phyloP scores from a whole-genome alignment of 2,329 filamentous ascomycete genomes.

The Lasiodiplodia sp. region DNA sequence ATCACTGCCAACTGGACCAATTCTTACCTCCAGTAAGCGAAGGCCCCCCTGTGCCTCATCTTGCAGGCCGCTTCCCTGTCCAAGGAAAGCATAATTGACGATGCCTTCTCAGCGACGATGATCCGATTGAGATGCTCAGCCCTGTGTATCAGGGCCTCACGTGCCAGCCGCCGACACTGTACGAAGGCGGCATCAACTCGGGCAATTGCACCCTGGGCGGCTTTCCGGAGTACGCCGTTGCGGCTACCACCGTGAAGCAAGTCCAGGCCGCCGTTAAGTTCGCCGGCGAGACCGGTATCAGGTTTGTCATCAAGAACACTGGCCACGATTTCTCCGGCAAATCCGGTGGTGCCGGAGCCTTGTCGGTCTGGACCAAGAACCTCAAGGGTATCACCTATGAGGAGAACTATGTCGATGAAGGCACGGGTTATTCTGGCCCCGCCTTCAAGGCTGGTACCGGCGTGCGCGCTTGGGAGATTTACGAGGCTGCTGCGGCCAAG shows the following conservation, averaged over 20 bases:
- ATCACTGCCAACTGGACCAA: slow-evolving; percentile 43
- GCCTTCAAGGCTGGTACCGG: slow-evolving; percentile 41
- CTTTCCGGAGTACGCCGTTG: slow-evolving; percentile 37
- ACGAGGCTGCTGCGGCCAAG: slow-evolving; percentile 36
- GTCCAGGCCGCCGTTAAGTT: slow-evolving; percentile 38
- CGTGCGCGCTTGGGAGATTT: slow-evolving; percentile 43
- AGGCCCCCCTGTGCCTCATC: too few species aligned
- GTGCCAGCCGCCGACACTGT: slow-evolving; percentile 45
- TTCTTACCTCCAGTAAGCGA: slow-evolving; percentile 34
- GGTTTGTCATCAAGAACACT: slow-evolving; percentile 47
- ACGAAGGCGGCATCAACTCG: slow-evolving; percentile 36
- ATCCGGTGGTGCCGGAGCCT: slow-evolving; percentile 42
- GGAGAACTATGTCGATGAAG: slow-evolving; percentile 42
- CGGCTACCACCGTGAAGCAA: slow-evolving; percentile 43
- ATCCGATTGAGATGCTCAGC: slow-evolving; percentile 48
- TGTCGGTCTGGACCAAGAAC: slow-evolving; percentile 48
- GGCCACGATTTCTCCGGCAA: slow-evolving; percentile 49
- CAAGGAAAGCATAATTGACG: not conserved
- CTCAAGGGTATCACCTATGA: slow-evolving; percentile 45
- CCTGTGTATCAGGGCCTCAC: slow-evolving; percentile 48
- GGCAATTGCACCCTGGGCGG: slow-evolving; percentile 45
- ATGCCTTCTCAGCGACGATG: slow-evolving; percentile 14
- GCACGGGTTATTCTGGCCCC: slow-evolving; percentile 39
- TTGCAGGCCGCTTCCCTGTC: not conserved
- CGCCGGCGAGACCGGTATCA: slow-evolving; percentile 40